phyloP scores from a whole-genome alignment of 441 rosid genomes.

The Gossypium trilobum region DNA sequence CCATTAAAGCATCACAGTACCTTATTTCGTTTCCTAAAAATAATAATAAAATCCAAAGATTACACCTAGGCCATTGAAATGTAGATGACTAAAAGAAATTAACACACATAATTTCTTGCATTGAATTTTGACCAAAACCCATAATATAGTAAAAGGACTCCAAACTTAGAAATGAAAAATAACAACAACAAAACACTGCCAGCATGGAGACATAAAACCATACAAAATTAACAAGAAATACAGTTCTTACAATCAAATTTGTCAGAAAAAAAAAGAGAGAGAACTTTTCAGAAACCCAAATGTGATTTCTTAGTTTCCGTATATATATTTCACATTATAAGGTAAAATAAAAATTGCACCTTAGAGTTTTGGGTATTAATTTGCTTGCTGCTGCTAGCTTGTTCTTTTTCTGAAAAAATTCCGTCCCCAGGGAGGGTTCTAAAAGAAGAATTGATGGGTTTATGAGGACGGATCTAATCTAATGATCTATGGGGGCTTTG shows the following conservation, averaged over 20 bases:
- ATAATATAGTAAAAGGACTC: background rate
- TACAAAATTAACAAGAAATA: background rate
- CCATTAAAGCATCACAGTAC: constrained; percentile 21
- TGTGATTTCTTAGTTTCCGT: background rate
- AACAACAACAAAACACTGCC: background rate
- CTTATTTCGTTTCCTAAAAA: background rate
- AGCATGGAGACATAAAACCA: background rate
- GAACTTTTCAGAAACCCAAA: background rate
- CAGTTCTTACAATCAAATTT: background rate
- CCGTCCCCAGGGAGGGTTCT: background rate
- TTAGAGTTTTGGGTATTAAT: background rate
- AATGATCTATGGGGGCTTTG: background rate
- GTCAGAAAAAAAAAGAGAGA: background rate
- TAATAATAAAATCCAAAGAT: background rate
- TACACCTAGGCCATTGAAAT: background rate
- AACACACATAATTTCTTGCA: background rate
- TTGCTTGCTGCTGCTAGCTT: background rate
- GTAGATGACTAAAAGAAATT: background rate
- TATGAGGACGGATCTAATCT: background rate
- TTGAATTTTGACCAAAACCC: background rate
- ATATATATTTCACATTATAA: background rate
- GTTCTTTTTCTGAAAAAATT: background rate
- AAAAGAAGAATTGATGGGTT: background rate
- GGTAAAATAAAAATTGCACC: background rate
- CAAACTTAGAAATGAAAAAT: background rate